Base-by-base conservation (phyloP, 306 rosid genomes). In the Quercus berberidifolia region DNA sequence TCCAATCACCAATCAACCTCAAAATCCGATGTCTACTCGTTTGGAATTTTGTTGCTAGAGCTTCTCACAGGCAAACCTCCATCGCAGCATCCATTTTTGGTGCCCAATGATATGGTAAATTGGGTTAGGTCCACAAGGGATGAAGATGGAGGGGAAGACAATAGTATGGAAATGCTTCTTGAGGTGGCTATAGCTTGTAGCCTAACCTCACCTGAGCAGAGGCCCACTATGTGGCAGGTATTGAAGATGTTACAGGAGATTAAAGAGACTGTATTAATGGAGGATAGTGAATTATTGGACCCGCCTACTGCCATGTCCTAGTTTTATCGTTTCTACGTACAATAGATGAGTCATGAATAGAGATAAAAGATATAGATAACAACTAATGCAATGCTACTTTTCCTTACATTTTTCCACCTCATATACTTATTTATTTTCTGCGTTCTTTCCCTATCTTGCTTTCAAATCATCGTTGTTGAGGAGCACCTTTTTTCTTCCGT, bases 161-260 rank as follows among this genome's bases (percentile, higher is more conserved):
- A 67, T 51, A 81, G 89, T 84, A 90, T 90, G 98, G 92, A 80
- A 54, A 85, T 92, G 96, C 92, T 92, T 76, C 84, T 92, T 18
- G 96, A 92, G 76, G 96, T 90, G 51, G 98, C 96, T 38, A 74
- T 88, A 1, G 86, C 88, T 73, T 94, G 97, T 85, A 84, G 96
- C 82, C 38, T 88, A 69, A 81, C 83, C 35, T 92, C 96, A 18
- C 92, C 94, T 0, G 98, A 94, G 91, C 96, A 90, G 88, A 92
- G 98, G 46, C 98, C 98, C 28, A 89, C 94, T 20, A 90, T 92
- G 98, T 90, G 98, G 97, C 94, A 90, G 87, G 98, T 94, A 81
- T 84, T 94, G 91, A 94, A 92, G 90, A 92, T 90, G 97, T 86
- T 94, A 70, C 98, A 90, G 74, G 97, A 94, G 87, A 89, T 94